These are phyloP conservation scores for Pythium phragmitis DNA, from an alignment of 352 stramenopile genomes.

Conservation along the genomic window DNA sequence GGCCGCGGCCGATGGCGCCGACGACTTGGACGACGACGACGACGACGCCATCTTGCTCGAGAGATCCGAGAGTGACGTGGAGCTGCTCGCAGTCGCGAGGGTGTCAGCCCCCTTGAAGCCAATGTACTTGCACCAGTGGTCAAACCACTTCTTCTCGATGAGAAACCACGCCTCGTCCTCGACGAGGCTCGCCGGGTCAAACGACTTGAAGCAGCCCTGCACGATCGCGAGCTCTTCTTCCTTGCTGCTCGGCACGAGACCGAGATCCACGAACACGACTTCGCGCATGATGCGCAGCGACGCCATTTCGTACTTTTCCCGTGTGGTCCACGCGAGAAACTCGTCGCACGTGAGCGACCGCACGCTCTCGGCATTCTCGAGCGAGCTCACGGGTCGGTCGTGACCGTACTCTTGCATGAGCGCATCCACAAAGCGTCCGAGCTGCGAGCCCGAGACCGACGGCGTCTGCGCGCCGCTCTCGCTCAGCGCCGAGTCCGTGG, in stretches of 20 bases:
- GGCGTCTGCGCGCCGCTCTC: conserved; percentile 53
- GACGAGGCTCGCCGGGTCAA: conserved; percentile 60
- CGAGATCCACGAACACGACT: conserved; percentile 82
- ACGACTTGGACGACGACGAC: conserved; percentile 11
- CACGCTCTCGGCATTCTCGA: conserved; percentile 28
- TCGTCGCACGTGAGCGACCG: conserved; percentile 63
- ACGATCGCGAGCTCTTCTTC: conserved; percentile 77
- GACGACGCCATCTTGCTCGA: conserved; percentile 17
- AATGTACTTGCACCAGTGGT: conserved; percentile 86
- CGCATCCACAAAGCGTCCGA: conserved; percentile 77
- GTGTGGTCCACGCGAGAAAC: conserved; percentile 61
- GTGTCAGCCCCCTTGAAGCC: conserved; percentile 33
- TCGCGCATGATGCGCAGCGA: conserved; percentile 82
- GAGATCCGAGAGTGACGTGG: conserved; percentile 24
- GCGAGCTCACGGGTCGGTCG: conserved; percentile 25
- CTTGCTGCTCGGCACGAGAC: conserved; percentile 66
- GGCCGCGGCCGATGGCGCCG: conserved; percentile 1
- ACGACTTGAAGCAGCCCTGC: conserved; percentile 74
- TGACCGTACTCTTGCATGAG: conserved; percentile 53
- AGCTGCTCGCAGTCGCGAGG: conserved; percentile 22
- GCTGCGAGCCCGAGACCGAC: conserved; percentile 74
- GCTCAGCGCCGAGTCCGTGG: conserved; percentile 10
- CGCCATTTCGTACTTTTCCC: conserved; percentile 77
- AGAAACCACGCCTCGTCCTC: conserved; percentile 87
- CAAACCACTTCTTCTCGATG: conserved; percentile 82